Evolutionary conservation across 768 basidiomycete genomes (phyloP), one percentile per base, ranked within the genome.

Genomic region (Tricholoma flavovirens): DNA sequence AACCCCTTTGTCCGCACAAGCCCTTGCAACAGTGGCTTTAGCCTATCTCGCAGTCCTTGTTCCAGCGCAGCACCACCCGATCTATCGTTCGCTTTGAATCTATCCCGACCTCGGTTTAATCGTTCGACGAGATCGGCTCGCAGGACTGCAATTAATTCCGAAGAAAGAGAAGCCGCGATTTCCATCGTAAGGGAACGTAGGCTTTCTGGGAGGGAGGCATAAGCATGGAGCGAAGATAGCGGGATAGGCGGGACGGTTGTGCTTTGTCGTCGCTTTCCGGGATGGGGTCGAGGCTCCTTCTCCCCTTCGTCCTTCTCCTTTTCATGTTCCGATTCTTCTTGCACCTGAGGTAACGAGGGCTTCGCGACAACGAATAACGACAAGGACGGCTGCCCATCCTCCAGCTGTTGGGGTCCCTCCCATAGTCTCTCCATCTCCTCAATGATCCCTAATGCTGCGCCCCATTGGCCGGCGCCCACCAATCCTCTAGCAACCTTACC

Each of bases 401-500:
- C 60, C 21, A 45, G 1, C 4, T 55, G 52, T 2, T 51, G 49
- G 9, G 46, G 26, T 1, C 62, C 66, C 11, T 77, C 69, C 82
- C 86, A 87, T 62, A 89, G 69, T 49, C 69, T 71, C 54, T 87
- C 78, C 58, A 93, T 68, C 50, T 83, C 79, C 49, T 90, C 84
- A 35, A 92, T 80, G 15, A 93, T 77, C 48, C 79, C 80, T 55
- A 98, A 71, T 6, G 93, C 93, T 54, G 90, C 88, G 12, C 83
- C 82, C 89, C 92, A 98, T 61, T 97, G 90, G 0, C 90, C 93
- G 17, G 85, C 86, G 49, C 77, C 78, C n/a, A 94, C 91, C 52
- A 97, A 69, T 22, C 81, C 77, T 55, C 79, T 83, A 26, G 87
- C 84, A 40, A 92, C 79, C 3, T 80, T 80, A 0, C 86, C 77